Base-by-base conservation (phyloP, 495 filamentous ascomycete species). In the Viridothelium virens region DNA sequence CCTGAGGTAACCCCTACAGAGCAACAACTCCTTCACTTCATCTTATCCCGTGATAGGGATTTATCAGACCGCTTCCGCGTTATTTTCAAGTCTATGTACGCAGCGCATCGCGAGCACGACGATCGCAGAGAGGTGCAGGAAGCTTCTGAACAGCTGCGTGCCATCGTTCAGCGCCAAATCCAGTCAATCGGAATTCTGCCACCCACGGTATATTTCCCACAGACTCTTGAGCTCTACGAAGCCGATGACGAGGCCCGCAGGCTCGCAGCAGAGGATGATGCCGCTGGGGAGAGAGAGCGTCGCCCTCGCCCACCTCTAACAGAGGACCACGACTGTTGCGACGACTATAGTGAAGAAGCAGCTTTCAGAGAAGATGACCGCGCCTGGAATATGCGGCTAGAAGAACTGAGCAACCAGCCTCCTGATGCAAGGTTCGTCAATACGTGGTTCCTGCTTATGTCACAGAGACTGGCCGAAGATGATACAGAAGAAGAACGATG, bases 41-140 rank as follows among this genome's bases (percentile, higher is more conserved):
- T 59, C 53, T 7, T 34, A 7, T 59, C 53, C 36, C 11, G 10
- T 9, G 18, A 34, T 14, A 33, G 25, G 36, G 53, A 14, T 36
- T 34, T 31, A 6, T 59, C 53, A 10, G 53, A 59, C 5, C 10
- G 11, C 31, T 18, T 31, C 33, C 33, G 7, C 31, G 53, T 1
- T 7, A 5, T 59, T 3, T 59, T 59, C 53, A 59, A 59, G 53
- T 59, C 53, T 18, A 59, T 14, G 18, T 59, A 59, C 14, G 53
- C 53, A 36, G 53, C 53, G 33, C 36, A 11, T 36, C 53, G 53
- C 53, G 53, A 59, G 31, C 33, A 36, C 31, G 31, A 36, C 0
- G 5, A 31, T 11, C 53, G 31, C 31, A 11, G 53, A 7, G 53
- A 59, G 18, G 53, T 59, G 31, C 31, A 14, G 5, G 25, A 59